phyloP scores from a whole-genome alignment of 176 grass and related monocot species.

The Thinopyrum elongatum region DNA sequence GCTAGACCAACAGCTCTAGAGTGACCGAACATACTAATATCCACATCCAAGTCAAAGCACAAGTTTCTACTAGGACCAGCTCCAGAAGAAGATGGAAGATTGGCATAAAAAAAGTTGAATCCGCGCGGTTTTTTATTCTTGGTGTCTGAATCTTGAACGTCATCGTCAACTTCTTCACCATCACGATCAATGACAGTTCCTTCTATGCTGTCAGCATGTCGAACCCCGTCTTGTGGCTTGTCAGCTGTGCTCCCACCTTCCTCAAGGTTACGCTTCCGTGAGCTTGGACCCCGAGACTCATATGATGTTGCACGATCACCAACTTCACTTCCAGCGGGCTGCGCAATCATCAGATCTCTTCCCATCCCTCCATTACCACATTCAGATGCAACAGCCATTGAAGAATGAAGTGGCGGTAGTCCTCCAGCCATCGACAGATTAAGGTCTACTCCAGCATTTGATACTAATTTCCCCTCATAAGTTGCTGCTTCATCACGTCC shows the following conservation, averaged over 20 bases:
- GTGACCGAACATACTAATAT: slow-evolving; percentile 49
- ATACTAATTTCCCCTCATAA: slow-evolving; percentile 62
- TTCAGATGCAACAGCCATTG: slow-evolving; percentile 39
- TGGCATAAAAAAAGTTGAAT: slow-evolving; percentile 73
- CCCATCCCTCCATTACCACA: slow-evolving; percentile 71
- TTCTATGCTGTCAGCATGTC: slow-evolving; percentile 86
- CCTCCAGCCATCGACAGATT: slow-evolving; percentile 90
- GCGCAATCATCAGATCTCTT: slow-evolving; percentile 94
- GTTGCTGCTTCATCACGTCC: slow-evolving; percentile 70
- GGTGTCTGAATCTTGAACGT: slow-evolving; percentile 72
- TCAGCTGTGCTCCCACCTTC: slow-evolving; percentile 97
- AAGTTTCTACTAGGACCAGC: slow-evolving; percentile 92
- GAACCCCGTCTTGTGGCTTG: slow-evolving; percentile 69
- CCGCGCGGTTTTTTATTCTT: slow-evolving; percentile 64
- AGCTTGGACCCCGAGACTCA: slow-evolving; percentile 89
- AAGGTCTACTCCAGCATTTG: slow-evolving; percentile 84
- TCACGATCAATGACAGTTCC: slow-evolving; percentile 89
- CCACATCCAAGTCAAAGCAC: slow-evolving; percentile 57
- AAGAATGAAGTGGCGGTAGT: slow-evolving; percentile 62
- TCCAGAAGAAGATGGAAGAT: slow-evolving; percentile 63
- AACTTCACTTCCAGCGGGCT: slow-evolving; percentile 95
- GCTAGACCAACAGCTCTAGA: slow-evolving; percentile 49
- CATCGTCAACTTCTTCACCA: slow-evolving; percentile 93
- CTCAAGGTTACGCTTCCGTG: slow-evolving; percentile 91
- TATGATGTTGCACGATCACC: slow-evolving; percentile 90